Evolutionary conservation across 208 protist species (phyloP).

Genomic region (Wallacemonas sp.): DNA sequence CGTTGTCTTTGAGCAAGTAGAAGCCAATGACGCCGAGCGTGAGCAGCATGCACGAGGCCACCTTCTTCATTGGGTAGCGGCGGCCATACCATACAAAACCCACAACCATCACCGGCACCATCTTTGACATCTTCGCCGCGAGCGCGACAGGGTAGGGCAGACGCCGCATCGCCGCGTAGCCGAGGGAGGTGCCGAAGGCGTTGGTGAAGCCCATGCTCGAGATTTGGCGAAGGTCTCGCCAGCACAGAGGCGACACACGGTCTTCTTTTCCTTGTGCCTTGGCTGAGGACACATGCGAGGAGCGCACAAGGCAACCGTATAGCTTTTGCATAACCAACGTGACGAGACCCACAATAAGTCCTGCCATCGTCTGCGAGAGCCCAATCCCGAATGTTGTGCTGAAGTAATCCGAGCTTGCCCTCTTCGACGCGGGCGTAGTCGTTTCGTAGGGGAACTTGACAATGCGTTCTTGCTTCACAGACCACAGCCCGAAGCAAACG

Average conservation of each 20-base stretch:
- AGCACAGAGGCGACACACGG: neutral
- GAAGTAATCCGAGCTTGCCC: conserved; percentile 19
- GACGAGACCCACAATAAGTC: conserved; percentile 18
- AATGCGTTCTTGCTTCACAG: conserved; percentile 80
- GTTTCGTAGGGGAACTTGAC: conserved; percentile 65
- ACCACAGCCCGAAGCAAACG: conserved; percentile 82
- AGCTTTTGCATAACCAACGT: conserved; percentile 16
- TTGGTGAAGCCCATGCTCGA: conserved; percentile 73
- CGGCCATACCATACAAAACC: conserved; percentile 70
- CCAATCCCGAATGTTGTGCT: conserved; percentile 28
- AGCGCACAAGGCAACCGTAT: too few species aligned
- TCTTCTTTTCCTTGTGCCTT: too few species aligned
- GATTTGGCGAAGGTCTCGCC: conserved; percentile 28
- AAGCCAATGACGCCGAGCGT: conserved; percentile 68
- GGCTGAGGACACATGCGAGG: too few species aligned
- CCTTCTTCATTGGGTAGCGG: conserved; percentile 59
- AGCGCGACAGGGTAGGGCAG: conserved; percentile 81
- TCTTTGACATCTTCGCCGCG: conserved; percentile 86
- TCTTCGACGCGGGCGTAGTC: too few species aligned
- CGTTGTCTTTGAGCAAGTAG: conserved; percentile 48
- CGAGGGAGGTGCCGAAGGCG: conserved; percentile 62
- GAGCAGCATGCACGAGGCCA: conserved; percentile 54
- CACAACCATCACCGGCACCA: conserved; percentile 83
- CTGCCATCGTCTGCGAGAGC: conserved; percentile 26
- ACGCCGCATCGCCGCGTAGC: conserved; percentile 77